Conservation (phyloP, 306 rosid species). For the Lathyrus tuberosus region DNA sequence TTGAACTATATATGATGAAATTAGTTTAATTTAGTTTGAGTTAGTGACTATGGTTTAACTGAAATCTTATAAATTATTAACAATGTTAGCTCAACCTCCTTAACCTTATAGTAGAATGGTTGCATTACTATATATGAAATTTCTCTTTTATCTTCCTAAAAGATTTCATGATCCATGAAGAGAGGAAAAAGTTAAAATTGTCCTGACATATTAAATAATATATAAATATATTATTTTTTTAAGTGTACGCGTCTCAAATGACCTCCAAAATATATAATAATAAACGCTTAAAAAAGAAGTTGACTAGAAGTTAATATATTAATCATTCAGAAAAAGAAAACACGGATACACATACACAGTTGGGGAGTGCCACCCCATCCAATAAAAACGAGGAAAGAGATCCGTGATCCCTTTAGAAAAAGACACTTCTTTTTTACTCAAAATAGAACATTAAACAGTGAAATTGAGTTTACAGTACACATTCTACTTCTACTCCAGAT, state of each 20-base stretch:
- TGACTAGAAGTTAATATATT: background rate
- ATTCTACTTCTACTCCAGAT: constrained; percentile 45
- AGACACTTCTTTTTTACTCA: constrained; percentile 37
- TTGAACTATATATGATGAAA: too few relatives aligned
- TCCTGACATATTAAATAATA: background rate
- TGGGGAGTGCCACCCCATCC: constrained; percentile 48
- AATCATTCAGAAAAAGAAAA: background rate
- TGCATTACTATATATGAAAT: background rate
- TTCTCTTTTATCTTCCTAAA: background rate
- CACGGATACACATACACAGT: background rate
- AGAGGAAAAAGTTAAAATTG: background rate
- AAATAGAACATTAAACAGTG: constrained; percentile 30
- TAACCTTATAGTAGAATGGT: background rate
- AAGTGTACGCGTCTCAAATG: background rate
- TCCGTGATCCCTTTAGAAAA: constrained; percentile 43
- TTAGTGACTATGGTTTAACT: too few relatives aligned
- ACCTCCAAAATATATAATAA: background rate
- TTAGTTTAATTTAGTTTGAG: too few relatives aligned
- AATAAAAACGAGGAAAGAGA: constrained; percentile 56
- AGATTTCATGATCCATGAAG: background rate
- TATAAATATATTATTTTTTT: too few relatives aligned
- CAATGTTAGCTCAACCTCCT: background rate
- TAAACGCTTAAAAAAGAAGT: background rate
- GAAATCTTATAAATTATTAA: too few relatives aligned
- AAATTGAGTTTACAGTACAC: constrained; percentile 50